Evolutionary conservation across 2,329 filamentous ascomycete genomes (phyloP).

Genomic region (Botryotinia globosa): DNA sequence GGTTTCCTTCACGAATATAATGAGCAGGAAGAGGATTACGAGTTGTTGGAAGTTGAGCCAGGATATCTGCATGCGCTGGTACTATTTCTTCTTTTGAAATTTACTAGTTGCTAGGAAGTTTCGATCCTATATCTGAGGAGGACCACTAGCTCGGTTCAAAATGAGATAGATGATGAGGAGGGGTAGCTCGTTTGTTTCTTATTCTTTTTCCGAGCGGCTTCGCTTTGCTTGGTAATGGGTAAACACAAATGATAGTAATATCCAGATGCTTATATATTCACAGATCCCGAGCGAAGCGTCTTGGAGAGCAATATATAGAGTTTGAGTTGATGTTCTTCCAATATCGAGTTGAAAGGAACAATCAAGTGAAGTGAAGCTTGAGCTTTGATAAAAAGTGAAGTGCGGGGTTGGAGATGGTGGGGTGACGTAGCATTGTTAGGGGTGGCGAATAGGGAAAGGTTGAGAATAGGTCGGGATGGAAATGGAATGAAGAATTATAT

Average conservation of each 20-base stretch:
- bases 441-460: neutral
- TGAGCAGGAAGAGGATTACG: neutral
- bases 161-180: neutral
- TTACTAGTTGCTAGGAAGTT: neutral
- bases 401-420: neutral
- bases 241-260: neutral
- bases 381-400: slow-evolving; percentile 10
- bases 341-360: neutral
- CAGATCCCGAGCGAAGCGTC: too few species aligned
- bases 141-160: neutral
- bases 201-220: neutral
- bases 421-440: neutral
- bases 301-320: neutral
- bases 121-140: neutral
- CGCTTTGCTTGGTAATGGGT: neutral
- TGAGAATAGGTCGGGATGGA: neutral
- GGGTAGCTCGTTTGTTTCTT: neutral
- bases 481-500: neutral
- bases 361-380: neutral
- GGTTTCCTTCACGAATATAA: neutral
- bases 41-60: neutral
- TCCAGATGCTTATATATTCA: neutral
- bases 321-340: neutral
- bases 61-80: neutral
- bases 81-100: neutral